Conservation (phyloP, 306 rosid genomes). For the Quercus gilva region DNA sequence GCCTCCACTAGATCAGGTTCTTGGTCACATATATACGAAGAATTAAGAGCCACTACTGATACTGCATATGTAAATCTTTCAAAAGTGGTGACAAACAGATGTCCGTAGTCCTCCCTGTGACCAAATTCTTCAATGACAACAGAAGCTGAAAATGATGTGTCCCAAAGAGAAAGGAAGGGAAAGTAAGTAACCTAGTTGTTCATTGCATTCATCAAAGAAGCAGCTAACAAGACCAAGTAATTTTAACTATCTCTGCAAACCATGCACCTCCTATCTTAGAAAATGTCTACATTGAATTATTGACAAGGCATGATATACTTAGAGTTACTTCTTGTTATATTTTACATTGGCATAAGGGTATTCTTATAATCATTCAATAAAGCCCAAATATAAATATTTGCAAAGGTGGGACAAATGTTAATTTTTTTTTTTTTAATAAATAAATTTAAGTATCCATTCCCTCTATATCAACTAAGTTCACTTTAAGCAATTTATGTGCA, state of each 20-base stretch:
- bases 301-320: not conserved
- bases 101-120: slow-evolving; percentile 75
- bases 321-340: too few relatives aligned
- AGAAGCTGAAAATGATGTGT: slow-evolving; percentile 61
- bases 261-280: not conserved
- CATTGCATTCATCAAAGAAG: not conserved
- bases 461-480: too few relatives aligned
- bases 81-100: slow-evolving; percentile 69
- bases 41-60: slow-evolving; percentile 88
- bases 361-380: too few relatives aligned
- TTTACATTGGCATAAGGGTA: too few relatives aligned
- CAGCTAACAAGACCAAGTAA: not conserved
- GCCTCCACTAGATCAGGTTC: slow-evolving; percentile 99
- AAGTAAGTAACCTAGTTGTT: not conserved
- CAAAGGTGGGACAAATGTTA: too few relatives aligned
- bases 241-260: not conserved
- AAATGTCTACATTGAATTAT: not conserved
- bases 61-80: slow-evolving; percentile 88
- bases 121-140: slow-evolving; percentile 93
- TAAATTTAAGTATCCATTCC: too few relatives aligned
- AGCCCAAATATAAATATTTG: too few relatives aligned
- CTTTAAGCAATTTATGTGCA: too few relatives aligned
- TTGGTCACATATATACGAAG: slow-evolving; percentile 95
- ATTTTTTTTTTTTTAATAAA: too few relatives aligned
- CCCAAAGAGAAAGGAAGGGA: not conserved